Conservation (phyloP, 2,329 filamentous ascomycete genomes). For the Cyphellophora europaea region DNA sequence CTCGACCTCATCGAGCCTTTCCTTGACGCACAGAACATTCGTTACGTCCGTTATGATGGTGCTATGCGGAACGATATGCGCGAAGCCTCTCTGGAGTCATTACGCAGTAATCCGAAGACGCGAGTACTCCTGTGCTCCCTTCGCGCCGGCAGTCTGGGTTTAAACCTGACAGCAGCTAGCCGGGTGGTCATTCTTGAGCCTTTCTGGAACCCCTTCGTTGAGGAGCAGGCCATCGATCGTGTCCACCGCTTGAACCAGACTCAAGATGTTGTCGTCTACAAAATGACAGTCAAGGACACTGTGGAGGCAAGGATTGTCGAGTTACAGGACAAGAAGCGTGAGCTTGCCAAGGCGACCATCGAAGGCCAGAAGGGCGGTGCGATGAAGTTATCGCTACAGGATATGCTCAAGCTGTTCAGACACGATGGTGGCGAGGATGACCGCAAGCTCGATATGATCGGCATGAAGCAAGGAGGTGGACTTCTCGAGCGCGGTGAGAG, state of each 20-base stretch:
- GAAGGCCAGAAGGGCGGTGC: slow-evolving; percentile 60
- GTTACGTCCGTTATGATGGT: slow-evolving; percentile 85
- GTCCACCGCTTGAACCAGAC: slow-evolving; percentile 98
- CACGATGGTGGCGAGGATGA: slow-evolving; percentile 50
- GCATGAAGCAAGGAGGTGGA: slow-evolving; percentile 6
- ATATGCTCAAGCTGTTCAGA: slow-evolving; percentile 85
- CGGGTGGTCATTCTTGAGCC: slow-evolving; percentile 92
- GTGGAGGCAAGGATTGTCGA: slow-evolving; percentile 94
- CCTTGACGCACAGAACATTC: slow-evolving; percentile 62
- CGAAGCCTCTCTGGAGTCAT: slow-evolving; percentile 69
- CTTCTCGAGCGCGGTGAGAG: slow-evolving; percentile 3
- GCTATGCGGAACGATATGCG: slow-evolving; percentile 89
- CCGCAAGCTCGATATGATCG: slow-evolving; percentile 9
- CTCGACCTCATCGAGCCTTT: slow-evolving; percentile 93
- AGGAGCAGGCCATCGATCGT: slow-evolving; percentile 97
- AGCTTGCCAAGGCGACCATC: slow-evolving; percentile 83
- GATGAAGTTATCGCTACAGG: slow-evolving; percentile 81
- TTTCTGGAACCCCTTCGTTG: slow-evolving; percentile 98
- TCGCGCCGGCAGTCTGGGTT: slow-evolving; percentile 83
- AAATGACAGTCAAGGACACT: slow-evolving; percentile 73
- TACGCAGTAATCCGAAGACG: slow-evolving; percentile 66
- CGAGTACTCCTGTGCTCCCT: slow-evolving; percentile 85
- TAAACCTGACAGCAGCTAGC: slow-evolving; percentile 89
- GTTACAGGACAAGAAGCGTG: slow-evolving; percentile 85
- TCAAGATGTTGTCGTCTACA: slow-evolving; percentile 88